Percentiles rank a stretch among this genome's conserved stretches.
Conservation (phyloP, 2,329 filamentous ascomycete species). For the Ophiostoma pallidulum region DNA sequence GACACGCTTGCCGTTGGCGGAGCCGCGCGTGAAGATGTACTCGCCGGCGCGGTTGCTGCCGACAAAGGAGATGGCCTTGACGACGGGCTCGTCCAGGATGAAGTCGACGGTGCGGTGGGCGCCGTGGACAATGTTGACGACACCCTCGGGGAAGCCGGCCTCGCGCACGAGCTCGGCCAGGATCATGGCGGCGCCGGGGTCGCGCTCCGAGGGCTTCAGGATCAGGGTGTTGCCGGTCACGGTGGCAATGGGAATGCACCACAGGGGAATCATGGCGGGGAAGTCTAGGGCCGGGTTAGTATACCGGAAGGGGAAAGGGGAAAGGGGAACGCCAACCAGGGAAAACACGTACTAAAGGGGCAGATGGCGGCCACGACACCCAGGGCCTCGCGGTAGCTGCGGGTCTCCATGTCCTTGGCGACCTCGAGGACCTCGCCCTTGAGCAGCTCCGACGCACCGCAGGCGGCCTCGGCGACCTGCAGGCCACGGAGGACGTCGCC, state of each 20-base stretch:
- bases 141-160: conserved; percentile 72
- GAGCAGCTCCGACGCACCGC: conserved; percentile 69
- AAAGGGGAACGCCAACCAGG: conserved; percentile 9
- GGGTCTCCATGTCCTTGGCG: conserved; percentile 82
- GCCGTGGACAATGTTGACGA: conserved; percentile 76
- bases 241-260: conserved; percentile 78
- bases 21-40: conserved; percentile 72
- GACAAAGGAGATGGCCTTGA: conserved; percentile 82
- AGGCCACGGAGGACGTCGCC: conserved; percentile 74
- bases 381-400: conserved; percentile 71
- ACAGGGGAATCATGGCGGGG: conserved; percentile 87
- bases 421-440: conserved; percentile 80
- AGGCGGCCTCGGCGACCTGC: conserved; percentile 77
- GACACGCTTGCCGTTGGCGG: conserved; percentile 78
- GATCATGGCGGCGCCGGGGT: conserved; percentile 78
- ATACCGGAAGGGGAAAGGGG: too few relatives aligned
- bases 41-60: conserved; percentile 81
- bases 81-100: conserved; percentile 72
- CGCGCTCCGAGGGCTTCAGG: conserved; percentile 78
- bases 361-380: conserved; percentile 77
- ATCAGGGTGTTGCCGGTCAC: conserved; percentile 77
- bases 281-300: conserved; percentile 50
- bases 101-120: conserved; percentile 75
- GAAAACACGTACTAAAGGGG: conserved; percentile 63
- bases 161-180: conserved; percentile 69